Conservation (phyloP, 345 rosid species). For the Geranium rotundifolium region DNA sequence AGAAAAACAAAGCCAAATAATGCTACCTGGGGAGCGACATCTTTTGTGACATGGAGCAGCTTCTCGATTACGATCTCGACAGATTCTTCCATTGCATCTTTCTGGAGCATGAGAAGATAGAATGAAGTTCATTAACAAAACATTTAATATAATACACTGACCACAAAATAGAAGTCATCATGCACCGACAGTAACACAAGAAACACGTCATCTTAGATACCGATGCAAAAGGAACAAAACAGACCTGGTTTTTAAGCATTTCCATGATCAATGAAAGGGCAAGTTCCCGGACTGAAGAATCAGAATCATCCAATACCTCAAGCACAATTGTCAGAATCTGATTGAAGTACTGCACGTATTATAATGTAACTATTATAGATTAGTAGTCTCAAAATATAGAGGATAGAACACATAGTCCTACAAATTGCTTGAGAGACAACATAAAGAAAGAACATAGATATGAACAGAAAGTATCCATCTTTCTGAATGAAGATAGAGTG, state of each 20-base stretch:
- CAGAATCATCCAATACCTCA: constrained; percentile 76
- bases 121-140: constrained; percentile 1
- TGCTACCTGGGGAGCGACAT: constrained; percentile 59
- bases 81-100: constrained; percentile 81
- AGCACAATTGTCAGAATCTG: constrained; percentile 94
- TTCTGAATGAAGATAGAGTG: too few species aligned
- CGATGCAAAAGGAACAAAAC: neutral
- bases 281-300: constrained; percentile 59
- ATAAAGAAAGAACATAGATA: neutral
- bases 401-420: neutral
- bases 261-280: constrained; percentile 66
- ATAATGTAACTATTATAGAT: constrained; percentile 8
- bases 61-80: constrained; percentile 84
- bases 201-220: neutral
- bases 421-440: neutral
- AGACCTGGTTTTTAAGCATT: constrained; percentile 86
- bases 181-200: neutral
- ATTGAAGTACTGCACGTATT: constrained; percentile 75
- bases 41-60: constrained; percentile 79
- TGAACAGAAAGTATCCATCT: too few species aligned
- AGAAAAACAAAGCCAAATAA: neutral
- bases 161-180: constrained; percentile 6
- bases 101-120: constrained; percentile 35
- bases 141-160: constrained; percentile 1
- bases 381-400: neutral